Percentiles rank a stretch among this genome's conserved stretches.
These are phyloP conservation scores for Schizophyllum amplum DNA, from an alignment of 1,284 basidiomycete genomes.

Conservation along the genomic window DNA sequence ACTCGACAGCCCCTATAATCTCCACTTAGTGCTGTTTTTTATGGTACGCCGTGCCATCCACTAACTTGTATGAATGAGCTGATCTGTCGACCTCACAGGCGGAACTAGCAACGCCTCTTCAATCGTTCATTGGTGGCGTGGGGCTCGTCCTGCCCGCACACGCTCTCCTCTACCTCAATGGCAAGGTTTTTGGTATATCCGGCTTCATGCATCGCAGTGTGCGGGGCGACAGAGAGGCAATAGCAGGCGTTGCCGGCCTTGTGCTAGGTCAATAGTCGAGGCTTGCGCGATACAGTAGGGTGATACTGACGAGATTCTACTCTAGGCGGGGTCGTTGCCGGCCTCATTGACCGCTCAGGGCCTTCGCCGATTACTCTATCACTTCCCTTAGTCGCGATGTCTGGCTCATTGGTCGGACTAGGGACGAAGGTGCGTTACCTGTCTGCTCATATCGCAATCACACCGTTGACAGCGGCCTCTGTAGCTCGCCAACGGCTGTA, in stretches of 20 bases:
- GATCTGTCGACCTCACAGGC: too few species aligned
- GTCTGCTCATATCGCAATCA: background rate
- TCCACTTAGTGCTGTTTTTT: too few species aligned
- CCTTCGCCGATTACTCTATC: constrained; percentile 19
- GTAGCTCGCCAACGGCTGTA: constrained; percentile 52
- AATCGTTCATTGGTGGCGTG: constrained; percentile 55
- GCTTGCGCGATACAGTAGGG: background rate
- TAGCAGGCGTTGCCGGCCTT: constrained; percentile 31
- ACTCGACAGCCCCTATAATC: too few species aligned
- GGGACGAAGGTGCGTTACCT: constrained; percentile 48
- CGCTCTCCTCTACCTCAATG: constrained; percentile 46
- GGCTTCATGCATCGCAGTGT: constrained; percentile 51
- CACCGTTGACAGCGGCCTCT: background rate
- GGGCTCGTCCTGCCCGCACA: constrained; percentile 50
- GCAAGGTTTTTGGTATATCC: constrained; percentile 56
- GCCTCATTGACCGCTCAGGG: constrained; percentile 25
- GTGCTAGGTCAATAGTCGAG: constrained; percentile 14
- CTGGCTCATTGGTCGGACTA: constrained; percentile 55
- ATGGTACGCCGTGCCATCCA: too few species aligned
- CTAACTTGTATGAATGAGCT: too few species aligned
- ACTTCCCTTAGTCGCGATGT: constrained; percentile 28
- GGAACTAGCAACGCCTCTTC: constrained; percentile 38
- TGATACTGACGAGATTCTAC: background rate
- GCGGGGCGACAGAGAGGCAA: constrained; percentile 35
- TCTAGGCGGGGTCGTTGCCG: constrained; percentile 36